These are phyloP conservation scores for Barnettozyma botsteinii DNA, from an alignment of 805 yeast species.

Conservation along the genomic window DNA sequence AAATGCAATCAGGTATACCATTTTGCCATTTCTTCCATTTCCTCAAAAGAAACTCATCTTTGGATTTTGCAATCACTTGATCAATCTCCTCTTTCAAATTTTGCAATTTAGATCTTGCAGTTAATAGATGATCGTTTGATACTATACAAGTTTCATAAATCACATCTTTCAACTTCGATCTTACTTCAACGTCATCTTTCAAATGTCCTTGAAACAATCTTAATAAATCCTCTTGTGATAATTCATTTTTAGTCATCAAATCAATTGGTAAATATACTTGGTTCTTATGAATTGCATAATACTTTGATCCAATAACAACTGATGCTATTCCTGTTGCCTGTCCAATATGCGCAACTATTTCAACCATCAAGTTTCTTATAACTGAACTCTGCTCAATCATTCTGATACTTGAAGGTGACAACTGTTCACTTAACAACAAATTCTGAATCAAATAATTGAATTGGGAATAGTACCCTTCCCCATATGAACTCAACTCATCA, in stretches of 20 bases:
- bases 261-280: constrained; percentile 57
- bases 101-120: constrained; percentile 54
- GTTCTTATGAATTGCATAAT: constrained; percentile 41
- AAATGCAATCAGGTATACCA: constrained; percentile 56
- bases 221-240: constrained; percentile 62
- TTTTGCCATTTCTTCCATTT: constrained; percentile 35
- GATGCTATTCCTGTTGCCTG: constrained; percentile 73
- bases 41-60: constrained; percentile 25
- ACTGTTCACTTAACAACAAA: constrained; percentile 46
- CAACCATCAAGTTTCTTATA: constrained; percentile 43
- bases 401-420: constrained; percentile 50
- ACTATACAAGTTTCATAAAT: constrained; percentile 64
- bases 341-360: constrained; percentile 74
- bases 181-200: constrained; percentile 13
- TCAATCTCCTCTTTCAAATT: constrained; percentile 34
- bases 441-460: constrained; percentile 62
- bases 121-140: constrained; percentile 74
- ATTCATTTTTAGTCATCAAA: constrained; percentile 41
- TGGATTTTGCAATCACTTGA: constrained; percentile 20
- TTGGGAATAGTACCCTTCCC: constrained; percentile 77
- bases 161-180: constrained; percentile 46
- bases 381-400: constrained; percentile 41
- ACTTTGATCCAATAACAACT: constrained; percentile 52
- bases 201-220: constrained; percentile 33
- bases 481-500: constrained; percentile 64